Evolutionary conservation across 1,139 yeast species (phyloP).

Genomic region (Blastobotrys apis): DNA sequence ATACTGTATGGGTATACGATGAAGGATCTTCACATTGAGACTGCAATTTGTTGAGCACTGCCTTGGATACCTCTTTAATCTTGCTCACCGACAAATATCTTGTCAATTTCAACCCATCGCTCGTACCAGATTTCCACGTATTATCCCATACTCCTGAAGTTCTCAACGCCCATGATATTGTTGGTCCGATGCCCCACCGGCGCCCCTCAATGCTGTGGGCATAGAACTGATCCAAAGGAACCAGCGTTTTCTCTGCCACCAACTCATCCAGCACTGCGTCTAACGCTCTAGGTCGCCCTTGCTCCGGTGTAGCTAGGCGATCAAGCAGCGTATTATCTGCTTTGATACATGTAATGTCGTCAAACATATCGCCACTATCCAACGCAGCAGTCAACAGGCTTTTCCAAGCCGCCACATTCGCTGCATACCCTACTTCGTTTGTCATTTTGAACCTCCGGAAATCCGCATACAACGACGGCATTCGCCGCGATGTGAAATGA

Average conservation of each 20-base stretch:
- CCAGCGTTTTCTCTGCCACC: slow-evolving; percentile 27
- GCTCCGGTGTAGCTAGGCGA: slow-evolving; percentile 27
- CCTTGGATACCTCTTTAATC: slow-evolving; percentile 23
- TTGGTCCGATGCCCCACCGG: slow-evolving; percentile 19
- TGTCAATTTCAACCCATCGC: slow-evolving; percentile 24
- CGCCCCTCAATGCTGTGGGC: slow-evolving; percentile 17
- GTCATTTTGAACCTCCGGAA: slow-evolving; percentile 47
- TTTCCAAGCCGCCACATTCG: slow-evolving; percentile 66
- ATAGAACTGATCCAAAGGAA: slow-evolving; percentile 25
- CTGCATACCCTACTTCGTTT: slow-evolving; percentile 67
- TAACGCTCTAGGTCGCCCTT: slow-evolving; percentile 36
- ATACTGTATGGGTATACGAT: slow-evolving; percentile 27
- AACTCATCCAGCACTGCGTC: slow-evolving; percentile 34
- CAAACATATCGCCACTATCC: slow-evolving; percentile 18
- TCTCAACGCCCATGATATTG: slow-evolving; percentile 25
- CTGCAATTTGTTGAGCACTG: slow-evolving; percentile 19
- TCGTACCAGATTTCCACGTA: slow-evolving; percentile 24
- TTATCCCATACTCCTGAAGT: slow-evolving; percentile 23
- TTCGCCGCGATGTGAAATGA: slow-evolving; percentile 46
- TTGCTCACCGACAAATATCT: slow-evolving; percentile 27
- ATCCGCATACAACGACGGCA: slow-evolving; percentile 62
- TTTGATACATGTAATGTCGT: slow-evolving; percentile 23
- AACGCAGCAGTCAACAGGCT: slow-evolving; percentile 26
- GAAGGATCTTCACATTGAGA: slow-evolving; percentile 15
- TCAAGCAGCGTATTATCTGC: slow-evolving; percentile 31